A percentile compares a stretch with the other conserved stretches of the same genome.
Conservation (phyloP, 2,329 filamentous ascomycete genomes). For the Basipetospora chlamydospora region DNA sequence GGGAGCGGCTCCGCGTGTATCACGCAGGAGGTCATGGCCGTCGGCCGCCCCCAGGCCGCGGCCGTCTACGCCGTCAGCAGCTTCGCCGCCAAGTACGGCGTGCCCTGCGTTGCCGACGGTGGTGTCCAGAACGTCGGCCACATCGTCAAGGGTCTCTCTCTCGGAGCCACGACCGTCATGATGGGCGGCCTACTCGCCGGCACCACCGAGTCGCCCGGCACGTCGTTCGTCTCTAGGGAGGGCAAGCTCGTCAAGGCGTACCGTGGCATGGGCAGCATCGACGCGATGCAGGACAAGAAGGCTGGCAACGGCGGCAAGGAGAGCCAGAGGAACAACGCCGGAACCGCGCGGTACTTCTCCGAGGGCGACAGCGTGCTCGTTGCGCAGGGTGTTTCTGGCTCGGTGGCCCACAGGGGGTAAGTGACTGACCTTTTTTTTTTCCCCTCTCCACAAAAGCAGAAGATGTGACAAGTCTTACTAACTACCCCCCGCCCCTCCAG, state of each 20-base stretch:
- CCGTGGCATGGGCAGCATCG: conserved; percentile 96
- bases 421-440: conserved; percentile 11
- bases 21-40: conserved; percentile 98
- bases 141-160: conserved; percentile 93
- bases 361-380: conserved; percentile 91
- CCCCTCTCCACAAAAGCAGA: not conserved
- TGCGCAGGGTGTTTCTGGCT: conserved; percentile 87
- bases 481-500: conserved; percentile 21
- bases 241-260: conserved; percentile 98
- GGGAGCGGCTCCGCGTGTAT: conserved; percentile 96
- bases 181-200: conserved; percentile 97
- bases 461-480: conserved; percentile 11
- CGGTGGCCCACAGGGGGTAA: conserved; percentile 60
- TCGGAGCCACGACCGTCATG: conserved; percentile 94
- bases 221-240: conserved; percentile 90
- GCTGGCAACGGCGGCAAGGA: conserved; percentile 61
- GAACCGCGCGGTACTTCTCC: conserved; percentile 95
- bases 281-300: conserved; percentile 99
- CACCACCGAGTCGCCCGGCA: conserved; percentile 92
- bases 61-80: conserved; percentile 79
- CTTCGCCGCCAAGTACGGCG: conserved; percentile 85
- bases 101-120: conserved; percentile 95
- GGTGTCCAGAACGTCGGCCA: conserved; percentile 98
- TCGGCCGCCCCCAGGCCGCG: conserved; percentile 88
- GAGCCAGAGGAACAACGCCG: conserved; percentile 72